Base-by-base conservation (phyloP, 2,329 filamentous ascomycete species). In the Scytalidium sp. region DNA sequence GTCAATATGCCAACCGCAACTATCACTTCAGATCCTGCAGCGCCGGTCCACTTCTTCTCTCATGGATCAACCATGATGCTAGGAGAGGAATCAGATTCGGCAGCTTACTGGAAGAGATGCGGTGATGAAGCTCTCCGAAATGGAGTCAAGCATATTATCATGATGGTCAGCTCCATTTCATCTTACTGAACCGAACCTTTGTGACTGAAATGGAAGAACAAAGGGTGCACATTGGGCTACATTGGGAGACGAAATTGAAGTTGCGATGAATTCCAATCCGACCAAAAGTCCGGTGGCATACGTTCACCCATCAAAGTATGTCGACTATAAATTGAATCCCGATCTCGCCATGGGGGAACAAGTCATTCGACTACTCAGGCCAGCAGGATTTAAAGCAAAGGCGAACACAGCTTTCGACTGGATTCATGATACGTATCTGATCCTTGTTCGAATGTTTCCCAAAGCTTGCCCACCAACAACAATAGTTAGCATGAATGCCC, bases 11-110 rank as follows among this genome's bases (percentile, higher is more conserved):
- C n/a, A n/a, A n/a, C n/a, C n/a, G n/a, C n/a, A n/a, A n/a, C n/a
- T n/a, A n/a, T n/a, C n/a, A n/a, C n/a, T n/a, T n/a, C n/a, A n/a
- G n/a, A n/a, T n/a, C n/a, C n/a, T n/a, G n/a, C n/a, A n/a, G n/a
- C n/a, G n/a, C n/a, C n/a, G n/a, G n/a, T n/a, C n/a, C n/a, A n/a
- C n/a, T 62, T 62, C 54, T 87, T 87, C 66, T 85, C 83, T 2
- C 84, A 87, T 75, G 84, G 84, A 60, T 85, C 82, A 13, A 87
- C 83, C 36, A 86, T 85, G 82, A 87, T 87, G 84, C 68, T 87
- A 13, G 84, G 83, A 29, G 84, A 87, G 60, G 76, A 84, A 57
- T 80, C 77, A 13, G 64, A 70, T 2, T 83, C 81, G 1, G 82
- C 82, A 10, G 72, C 74, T 19, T 87, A 85, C 67, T 87, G 84